Evolutionary conservation across 176 grass and related monocot species (phyloP).

Genomic region (Oryza rufipogon): DNA sequence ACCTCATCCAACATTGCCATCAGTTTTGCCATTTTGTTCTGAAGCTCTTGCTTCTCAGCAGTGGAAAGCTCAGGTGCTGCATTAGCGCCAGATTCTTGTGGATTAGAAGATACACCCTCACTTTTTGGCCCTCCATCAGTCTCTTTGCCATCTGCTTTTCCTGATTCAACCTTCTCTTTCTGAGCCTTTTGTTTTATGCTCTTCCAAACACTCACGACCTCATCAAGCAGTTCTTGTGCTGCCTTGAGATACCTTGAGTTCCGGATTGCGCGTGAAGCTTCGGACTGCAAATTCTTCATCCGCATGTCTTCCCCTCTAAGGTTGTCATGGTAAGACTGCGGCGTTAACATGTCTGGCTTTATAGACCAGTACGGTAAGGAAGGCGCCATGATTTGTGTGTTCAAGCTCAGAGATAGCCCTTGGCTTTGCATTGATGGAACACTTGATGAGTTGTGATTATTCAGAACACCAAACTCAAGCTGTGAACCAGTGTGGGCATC

Average conservation of each 20-base stretch:
- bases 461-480: slow-evolving; percentile 75
- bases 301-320: slow-evolving; percentile 53
- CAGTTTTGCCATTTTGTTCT: slow-evolving; percentile 93
- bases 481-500: slow-evolving; percentile 52
- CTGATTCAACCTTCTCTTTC: slow-evolving; percentile 51
- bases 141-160: slow-evolving; percentile 61
- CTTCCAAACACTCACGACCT: slow-evolving; percentile 86
- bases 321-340: slow-evolving; percentile 62
- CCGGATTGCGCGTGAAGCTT: slow-evolving; percentile 55
- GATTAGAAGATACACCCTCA: slow-evolving; percentile 62
- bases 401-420: slow-evolving; percentile 84
- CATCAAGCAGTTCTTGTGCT: slow-evolving; percentile 85
- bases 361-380: slow-evolving; percentile 78
- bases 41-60: slow-evolving; percentile 97
- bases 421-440: slow-evolving; percentile 55
- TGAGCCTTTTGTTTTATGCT: slow-evolving; percentile 79
- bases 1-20: slow-evolving; percentile 98
- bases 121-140: slow-evolving; percentile 61
- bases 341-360: slow-evolving; percentile 56
- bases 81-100: slow-evolving; percentile 54
- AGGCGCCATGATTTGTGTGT: slow-evolving; percentile 71
- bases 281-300: slow-evolving; percentile 65
- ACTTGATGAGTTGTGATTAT: slow-evolving; percentile 54
- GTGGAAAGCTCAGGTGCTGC: slow-evolving; percentile 67
- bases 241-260: slow-evolving; percentile 89